Evolutionary conservation across 1,284 basidiomycete species (phyloP).

Genomic region (Cerioporus squamosus): DNA sequence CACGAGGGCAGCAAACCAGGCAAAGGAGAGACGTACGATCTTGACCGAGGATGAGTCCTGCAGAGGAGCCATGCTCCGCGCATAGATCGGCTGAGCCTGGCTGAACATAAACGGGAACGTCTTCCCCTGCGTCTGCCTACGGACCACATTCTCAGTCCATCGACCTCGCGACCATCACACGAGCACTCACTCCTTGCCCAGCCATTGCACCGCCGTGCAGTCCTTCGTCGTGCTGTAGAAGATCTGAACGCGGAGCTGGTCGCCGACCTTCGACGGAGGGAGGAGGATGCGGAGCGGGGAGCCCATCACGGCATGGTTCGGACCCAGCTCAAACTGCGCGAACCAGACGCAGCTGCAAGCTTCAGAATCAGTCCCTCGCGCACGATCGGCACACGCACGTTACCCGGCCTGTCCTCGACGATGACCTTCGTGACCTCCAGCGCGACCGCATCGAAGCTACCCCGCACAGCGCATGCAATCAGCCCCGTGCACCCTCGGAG

Average conservation of each 20-base stretch:
- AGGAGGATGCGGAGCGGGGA: conserved; percentile 64
- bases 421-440: conserved; percentile 67
- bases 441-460: conserved; percentile 77
- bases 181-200: conserved; percentile 80
- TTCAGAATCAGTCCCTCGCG: no score
- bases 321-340: conserved; percentile 53
- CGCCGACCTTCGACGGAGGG: conserved; percentile 42
- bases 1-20: background rate
- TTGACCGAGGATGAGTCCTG: conserved; percentile 85
- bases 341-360: no score
- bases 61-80: conserved; percentile 78
- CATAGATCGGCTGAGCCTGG: conserved; percentile 47
- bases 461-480: no score
- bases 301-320: conserved; percentile 73
- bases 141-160: background rate
- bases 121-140: conserved; percentile 89
- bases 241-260: conserved; percentile 61
- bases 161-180: background rate
- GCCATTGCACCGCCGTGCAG: conserved; percentile 93
- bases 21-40: conserved; percentile 50
- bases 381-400: conserved; percentile 41
- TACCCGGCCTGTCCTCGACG: conserved; percentile 54
- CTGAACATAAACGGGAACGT: conserved; percentile 43
- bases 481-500: no score
- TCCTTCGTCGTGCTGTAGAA: conserved; percentile 77